Base-by-base conservation (phyloP, 2,329 filamentous ascomycete genomes). In the Clonostachys rosea region DNA sequence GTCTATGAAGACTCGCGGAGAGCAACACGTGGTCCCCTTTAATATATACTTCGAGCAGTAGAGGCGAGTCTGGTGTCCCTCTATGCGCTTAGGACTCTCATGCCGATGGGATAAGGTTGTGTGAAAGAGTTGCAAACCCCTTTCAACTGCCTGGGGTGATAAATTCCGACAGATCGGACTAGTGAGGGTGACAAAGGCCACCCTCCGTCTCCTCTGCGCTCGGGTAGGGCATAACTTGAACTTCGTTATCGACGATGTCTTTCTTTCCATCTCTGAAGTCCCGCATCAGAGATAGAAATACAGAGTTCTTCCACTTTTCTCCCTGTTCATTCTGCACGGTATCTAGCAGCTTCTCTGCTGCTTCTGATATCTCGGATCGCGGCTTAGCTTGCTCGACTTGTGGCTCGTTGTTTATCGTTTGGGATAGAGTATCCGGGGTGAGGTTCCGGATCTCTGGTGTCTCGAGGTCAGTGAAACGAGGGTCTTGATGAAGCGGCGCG, bases 231-330 rank as follows among this genome's bases (percentile, higher is more conserved):
- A 30, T 30, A 30, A 30, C 24, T 30, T 60, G 59, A 24, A 73
- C 68, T 54, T 71, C 61, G 34, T 72, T 64, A 40, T 69, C 63
- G 12, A 71, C 54, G 43, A 73, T 70, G 17, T 71, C 69, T 51
- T 73, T 73, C 18, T 57, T 64, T 2, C 70, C 70, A 43, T 73
- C 70, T 9, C 68, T 61, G 42, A 73, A 72, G 47, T 73, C 70
- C 16, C 68, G 65, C 70, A 73, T 73, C 5, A 73, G 59, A 0
- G 65, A 65, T 8, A 73, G 56, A 40, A 73, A 73, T n/a, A 63
- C 58, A 0, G 70, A 73, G 41, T 73, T 70, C 51, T 70, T 69
- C 70, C 70, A 73, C 52, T 73, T 73, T 9, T 73, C 70, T 40
- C 69, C 68, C 41, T 61, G 58, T 50, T 73, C 70, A 45, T 73